Conservation (phyloP, 2,329 filamentous ascomycete genomes). For the Ophiosphaerella narmari region DNA sequence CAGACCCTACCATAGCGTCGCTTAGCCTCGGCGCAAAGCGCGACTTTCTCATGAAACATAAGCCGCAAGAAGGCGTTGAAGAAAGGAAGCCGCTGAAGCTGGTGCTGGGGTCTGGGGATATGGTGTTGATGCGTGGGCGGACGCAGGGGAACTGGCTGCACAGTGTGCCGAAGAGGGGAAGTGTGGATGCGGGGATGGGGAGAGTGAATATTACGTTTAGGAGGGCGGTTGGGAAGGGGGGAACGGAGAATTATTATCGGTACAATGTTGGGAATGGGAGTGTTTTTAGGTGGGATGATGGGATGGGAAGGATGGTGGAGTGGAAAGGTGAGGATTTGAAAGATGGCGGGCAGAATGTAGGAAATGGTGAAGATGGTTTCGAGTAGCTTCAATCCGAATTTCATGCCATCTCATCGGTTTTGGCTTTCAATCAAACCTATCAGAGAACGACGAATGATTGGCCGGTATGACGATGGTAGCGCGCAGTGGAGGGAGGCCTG, state of each 20-base stretch:
- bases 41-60: conserved; percentile 82
- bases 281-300: conserved; percentile 70
- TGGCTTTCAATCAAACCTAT: too few relatives aligned
- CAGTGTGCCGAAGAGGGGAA: conserved; percentile 74
- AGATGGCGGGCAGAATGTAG: conserved; percentile 1
- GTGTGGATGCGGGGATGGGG: conserved; percentile 64
- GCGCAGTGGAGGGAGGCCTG: too few relatives aligned
- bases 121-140: conserved; percentile 75
- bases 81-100: conserved; percentile 55
- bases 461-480: too few relatives aligned
- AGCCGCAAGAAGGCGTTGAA: conserved; percentile 55
- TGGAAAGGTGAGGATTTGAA: conserved; percentile 30
- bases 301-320: conserved; percentile 56
- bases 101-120: conserved; percentile 69
- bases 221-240: conserved; percentile 69
- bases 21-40: conserved; percentile 73
- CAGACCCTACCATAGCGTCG: conserved; percentile 72
- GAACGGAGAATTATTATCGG: conserved; percentile 82
- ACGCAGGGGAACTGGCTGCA: conserved; percentile 79
- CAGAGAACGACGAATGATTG: too few relatives aligned
- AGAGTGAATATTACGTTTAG: conserved; percentile 79
- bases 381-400: too few relatives aligned
- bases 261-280: conserved; percentile 77
- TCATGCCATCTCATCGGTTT: too few relatives aligned
- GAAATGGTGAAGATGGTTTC: too few relatives aligned